Base-by-base conservation (phyloP, 164 flowering plant genomes). In the grape (Vitis vinifera) region DNA sequence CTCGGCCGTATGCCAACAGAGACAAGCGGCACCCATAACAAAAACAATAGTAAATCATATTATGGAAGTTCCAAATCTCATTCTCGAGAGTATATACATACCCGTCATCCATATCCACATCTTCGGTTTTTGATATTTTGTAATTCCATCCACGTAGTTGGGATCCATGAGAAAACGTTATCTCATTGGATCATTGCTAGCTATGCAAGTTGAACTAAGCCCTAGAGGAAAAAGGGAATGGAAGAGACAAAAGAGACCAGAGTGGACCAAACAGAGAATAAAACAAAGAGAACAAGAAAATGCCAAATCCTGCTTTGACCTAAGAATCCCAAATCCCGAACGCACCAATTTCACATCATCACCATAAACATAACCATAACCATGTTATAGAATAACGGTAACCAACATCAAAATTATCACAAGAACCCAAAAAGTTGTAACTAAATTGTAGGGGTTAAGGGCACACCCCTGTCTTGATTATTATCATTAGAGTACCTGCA, bases 401-500 rank as follows among this genome's bases (percentile, higher is more conserved):
- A 17, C 9, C 2, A 67, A 67, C 30, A 14, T 12, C 51, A 56
- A 51, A 57, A 71, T 10, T 19, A n/a, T 5, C 63, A 23, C 27
- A 23, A 0, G 27, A 23, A 23, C 27, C 27, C 27, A 65, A 73
- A 67, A 53, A 59, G 29, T 5, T 14, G 6, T 23, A 27, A 27
- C 48, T 60, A 69, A 57, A 70, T 53, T 31, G 63, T 67, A 3
- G 63, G 52, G 12, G 50, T 63, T 48, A 37, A 37, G 44, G 7
- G 44, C 44, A 37, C 44, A 37, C 6, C 44, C 44, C 7, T 37
- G 44, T 37, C 44, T 37, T 37, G 44, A 37, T 29, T 53, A 60
- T n/a, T 73, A 63, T 16, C 61, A 69, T 8, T 71, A 57, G 56
- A 15, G 67, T 91, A 90, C 85, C 90, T 85, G 80, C 96, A 90